Evolutionary conservation across 768 basidiomycete genomes (phyloP).

Genomic region (Amanita thiersii): DNA sequence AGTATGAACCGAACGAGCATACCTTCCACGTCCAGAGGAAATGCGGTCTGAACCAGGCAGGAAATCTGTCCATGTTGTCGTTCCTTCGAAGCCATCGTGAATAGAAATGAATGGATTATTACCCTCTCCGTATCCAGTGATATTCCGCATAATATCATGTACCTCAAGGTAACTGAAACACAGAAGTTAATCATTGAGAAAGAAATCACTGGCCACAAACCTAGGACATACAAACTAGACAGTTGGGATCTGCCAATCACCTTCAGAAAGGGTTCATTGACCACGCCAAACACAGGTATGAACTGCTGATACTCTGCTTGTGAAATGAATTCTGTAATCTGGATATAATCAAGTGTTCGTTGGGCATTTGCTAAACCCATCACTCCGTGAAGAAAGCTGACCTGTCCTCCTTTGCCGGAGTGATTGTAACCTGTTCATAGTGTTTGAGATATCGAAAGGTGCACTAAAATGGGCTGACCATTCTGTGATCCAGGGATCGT

Average conservation of each 20-base stretch:
- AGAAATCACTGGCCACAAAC: not conserved
- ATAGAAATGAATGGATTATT: constrained; percentile 48
- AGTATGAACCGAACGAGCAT: not conserved
- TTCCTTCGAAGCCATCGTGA: constrained; percentile 36
- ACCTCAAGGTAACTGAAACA: constrained; percentile 32
- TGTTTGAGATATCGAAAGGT: not conserved
- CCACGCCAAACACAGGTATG: constrained; percentile 48
- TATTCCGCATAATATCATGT: constrained; percentile 51
- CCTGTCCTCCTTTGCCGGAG: constrained; percentile 24
- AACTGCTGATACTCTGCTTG: constrained; percentile 49
- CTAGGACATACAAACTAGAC: constrained; percentile 31
- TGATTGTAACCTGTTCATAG: constrained; percentile 1
- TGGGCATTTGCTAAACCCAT: constrained; percentile 88
- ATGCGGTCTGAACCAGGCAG: constrained; percentile 47
- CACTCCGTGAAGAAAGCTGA: constrained; percentile 55
- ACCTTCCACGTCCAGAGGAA: constrained; percentile 42
- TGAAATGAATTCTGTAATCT: constrained; percentile 72
- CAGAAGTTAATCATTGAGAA: not conserved
- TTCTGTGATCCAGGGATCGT: constrained; percentile 76
- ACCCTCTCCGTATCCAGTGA: constrained; percentile 69
- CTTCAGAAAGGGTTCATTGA: constrained; percentile 49
- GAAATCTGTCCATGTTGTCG: constrained; percentile 36
- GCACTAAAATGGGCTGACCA: no score
- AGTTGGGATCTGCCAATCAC: constrained; percentile 46
- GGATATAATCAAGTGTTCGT: constrained; percentile 66